Conservation (phyloP, 202 grass and related monocot genomes). For the Cymbopogon flexuosus region DNA sequence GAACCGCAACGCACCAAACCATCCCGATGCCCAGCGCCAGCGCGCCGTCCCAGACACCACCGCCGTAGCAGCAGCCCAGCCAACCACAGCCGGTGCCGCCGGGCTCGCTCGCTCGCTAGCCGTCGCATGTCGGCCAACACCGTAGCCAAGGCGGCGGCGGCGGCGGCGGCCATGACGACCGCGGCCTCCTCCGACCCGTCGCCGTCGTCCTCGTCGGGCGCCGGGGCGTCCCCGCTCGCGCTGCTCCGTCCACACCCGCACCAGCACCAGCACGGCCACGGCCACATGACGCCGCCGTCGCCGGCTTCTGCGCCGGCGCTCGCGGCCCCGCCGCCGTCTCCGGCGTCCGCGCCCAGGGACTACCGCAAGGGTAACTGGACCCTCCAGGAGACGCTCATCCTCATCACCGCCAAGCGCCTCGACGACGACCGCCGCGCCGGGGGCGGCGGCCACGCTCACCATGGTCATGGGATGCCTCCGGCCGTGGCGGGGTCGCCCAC, state of each 20-base stretch:
- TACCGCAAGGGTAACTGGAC: constrained; percentile 99
- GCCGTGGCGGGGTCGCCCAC: neutral
- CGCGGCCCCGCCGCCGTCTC: constrained; percentile 37
- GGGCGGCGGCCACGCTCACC: neutral
- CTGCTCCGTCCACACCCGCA: constrained; percentile 35
- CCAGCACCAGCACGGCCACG: constrained; percentile 6
- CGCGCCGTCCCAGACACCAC: neutral
- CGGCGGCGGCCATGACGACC: constrained; percentile 27
- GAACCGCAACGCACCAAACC: neutral
- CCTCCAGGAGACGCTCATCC: constrained; percentile 86
- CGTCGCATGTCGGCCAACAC: constrained; percentile 6
- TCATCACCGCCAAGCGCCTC: constrained; percentile 86
- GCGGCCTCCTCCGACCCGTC: constrained; percentile 34
- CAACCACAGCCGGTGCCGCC: neutral
- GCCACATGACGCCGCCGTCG: constrained; percentile 32
- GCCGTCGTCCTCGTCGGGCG: constrained; percentile 10
- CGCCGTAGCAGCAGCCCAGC: neutral
- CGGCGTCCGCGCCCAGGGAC: constrained; percentile 45
- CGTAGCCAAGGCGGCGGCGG: neutral
- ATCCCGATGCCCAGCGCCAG: neutral
- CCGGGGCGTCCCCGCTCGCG: constrained; percentile 22
- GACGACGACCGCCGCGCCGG: constrained; percentile 80
- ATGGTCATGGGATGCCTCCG: neutral
- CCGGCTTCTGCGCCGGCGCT: constrained; percentile 23
- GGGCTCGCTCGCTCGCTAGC: neutral